Base-by-base conservation (phyloP, 2,329 filamentous ascomycete genomes). In the Cordyceps cicadae region DNA sequence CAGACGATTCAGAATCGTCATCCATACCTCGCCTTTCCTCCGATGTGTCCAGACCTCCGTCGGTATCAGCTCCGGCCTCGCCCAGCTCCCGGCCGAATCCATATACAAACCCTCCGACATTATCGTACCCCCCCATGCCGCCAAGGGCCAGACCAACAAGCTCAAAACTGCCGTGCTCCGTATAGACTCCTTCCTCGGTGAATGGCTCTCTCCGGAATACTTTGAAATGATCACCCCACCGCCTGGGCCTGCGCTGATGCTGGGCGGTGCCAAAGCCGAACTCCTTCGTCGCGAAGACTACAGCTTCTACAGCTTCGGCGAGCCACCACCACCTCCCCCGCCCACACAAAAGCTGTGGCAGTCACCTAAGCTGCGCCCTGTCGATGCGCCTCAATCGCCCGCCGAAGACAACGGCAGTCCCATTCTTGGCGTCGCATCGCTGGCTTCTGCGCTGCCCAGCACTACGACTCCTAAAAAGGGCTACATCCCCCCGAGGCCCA, bases 141-240 rank as follows among this genome's bases (percentile, higher is more conserved):
- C 71, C 15, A 64, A 65, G 19, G 60, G 60, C 37, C 64, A 65
- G 6, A 66, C 69, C 4, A 66, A 66, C 50, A 70, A 70, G 58
- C 70, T 83, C 62, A 78, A 79, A 61, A 88, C 84, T 64, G 77
- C 83, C 3, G 79, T 86, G 11, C 75, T 99, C 53, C 88, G 94
- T 0, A 81, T 99, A 6, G 94, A 99, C 74, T 88, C 92, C 0
- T 97, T 95, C 70, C 80, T 99, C 0, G 93, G 94, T 54, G 94
- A 99, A 78, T 99, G 94, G 94, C 80, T 97, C 34, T 90, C 89
- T 2, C 90, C 92, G 1, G 88, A 92, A 69, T 99, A 99, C 72
- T 99, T 93, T 69, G 92, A 96, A 64, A 82, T 89, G 57, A 97
- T 97, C 65, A 93, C 89, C 0, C 90, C 92, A 3, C 94, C 94